These are phyloP conservation scores for Starmerella vaccinii DNA, from an alignment of 805 yeast genomes.

Conservation along the genomic window DNA sequence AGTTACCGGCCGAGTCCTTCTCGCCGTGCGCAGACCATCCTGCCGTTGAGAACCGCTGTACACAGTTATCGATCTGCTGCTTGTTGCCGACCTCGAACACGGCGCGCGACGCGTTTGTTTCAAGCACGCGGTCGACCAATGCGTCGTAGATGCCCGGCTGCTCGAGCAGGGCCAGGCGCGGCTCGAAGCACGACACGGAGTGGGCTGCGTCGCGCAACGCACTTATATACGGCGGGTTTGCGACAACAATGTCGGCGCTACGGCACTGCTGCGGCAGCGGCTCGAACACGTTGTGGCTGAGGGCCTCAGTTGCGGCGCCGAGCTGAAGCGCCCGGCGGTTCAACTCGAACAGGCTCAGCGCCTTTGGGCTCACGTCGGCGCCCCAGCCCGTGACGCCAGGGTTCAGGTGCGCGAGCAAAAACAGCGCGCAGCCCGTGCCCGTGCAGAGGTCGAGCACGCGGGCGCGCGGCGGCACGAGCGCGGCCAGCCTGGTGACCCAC, in stretches of 20 bases:
- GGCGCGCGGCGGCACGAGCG: constrained; percentile 15
- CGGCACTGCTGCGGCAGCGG: constrained; percentile 10
- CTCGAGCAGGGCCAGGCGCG: constrained; percentile 69
- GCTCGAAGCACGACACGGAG: constrained; percentile 68
- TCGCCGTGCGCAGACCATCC: constrained; percentile 37
- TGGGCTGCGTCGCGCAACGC: constrained; percentile 42
- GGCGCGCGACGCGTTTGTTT: constrained; percentile 42
- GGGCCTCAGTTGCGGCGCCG: constrained; percentile 13
- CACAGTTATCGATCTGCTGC: constrained; percentile 44
- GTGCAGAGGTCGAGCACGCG: constrained; percentile 63
- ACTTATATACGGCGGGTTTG: constrained; percentile 86
- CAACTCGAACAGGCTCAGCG: constrained; percentile 36
- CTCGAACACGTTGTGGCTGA: constrained; percentile 7
- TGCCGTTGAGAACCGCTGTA: constrained; percentile 18
- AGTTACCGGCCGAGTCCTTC: constrained; percentile 21
- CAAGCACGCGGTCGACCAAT: constrained; percentile 40
- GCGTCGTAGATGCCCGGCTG: constrained; percentile 58
- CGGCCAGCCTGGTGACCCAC: constrained; percentile 50
- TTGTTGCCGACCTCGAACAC: constrained; percentile 67
- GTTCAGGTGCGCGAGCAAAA: constrained; percentile 20
- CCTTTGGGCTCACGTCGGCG: constrained; percentile 41
- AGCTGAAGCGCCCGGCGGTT: constrained; percentile 17
- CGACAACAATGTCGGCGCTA: constrained; percentile 44
- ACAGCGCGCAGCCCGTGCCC: constrained; percentile 73
- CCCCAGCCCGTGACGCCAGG: constrained; percentile 51